Conservation (phyloP, 163 green algal species). For the Picocystis sp. region DNA sequence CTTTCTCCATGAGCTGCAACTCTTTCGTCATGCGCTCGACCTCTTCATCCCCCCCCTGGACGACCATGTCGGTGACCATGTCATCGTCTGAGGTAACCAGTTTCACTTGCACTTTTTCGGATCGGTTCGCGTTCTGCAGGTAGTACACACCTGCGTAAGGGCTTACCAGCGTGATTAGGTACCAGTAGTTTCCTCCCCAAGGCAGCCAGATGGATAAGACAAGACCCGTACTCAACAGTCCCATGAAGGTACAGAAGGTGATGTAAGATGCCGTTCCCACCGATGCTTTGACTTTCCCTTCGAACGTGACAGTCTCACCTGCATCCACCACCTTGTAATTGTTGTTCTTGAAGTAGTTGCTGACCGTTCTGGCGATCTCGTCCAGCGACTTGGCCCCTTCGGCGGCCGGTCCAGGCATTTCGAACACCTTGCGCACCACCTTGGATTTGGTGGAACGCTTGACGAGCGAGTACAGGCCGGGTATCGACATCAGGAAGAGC, state of each 20-base stretch:
- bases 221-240: constrained; percentile 25
- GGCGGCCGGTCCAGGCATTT: constrained; percentile 17
- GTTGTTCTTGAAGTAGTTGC: constrained; percentile 16
- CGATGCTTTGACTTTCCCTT: constrained; percentile 60
- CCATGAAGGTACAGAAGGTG: constrained; percentile 76
- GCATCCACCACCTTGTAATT: constrained; percentile 60
- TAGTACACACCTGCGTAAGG: constrained; percentile 81
- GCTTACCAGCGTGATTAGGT: constrained; percentile 55
- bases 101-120: constrained; percentile 72
- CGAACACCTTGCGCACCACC: constrained; percentile 32
- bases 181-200: constrained; percentile 67
- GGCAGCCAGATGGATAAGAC: not conserved
- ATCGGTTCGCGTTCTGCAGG: constrained; percentile 46
- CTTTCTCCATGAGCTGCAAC: constrained; percentile 80
- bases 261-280: constrained; percentile 74
- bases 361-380: constrained; percentile 10
- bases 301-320: constrained; percentile 88
- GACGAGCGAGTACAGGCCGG: constrained; percentile 87
- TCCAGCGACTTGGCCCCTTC: constrained; percentile 19
- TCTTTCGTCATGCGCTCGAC: constrained; percentile 54
- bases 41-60: constrained; percentile 77
- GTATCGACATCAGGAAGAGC: constrained; percentile 75
- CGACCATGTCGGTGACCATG: constrained; percentile 66
- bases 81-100: constrained; percentile 87
- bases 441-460: constrained; percentile 83